Percentiles rank a stretch among this genome's conserved stretches.
Evolutionary conservation across 345 rosid genomes (phyloP).

Genomic region (Physaria fendleri): DNA sequence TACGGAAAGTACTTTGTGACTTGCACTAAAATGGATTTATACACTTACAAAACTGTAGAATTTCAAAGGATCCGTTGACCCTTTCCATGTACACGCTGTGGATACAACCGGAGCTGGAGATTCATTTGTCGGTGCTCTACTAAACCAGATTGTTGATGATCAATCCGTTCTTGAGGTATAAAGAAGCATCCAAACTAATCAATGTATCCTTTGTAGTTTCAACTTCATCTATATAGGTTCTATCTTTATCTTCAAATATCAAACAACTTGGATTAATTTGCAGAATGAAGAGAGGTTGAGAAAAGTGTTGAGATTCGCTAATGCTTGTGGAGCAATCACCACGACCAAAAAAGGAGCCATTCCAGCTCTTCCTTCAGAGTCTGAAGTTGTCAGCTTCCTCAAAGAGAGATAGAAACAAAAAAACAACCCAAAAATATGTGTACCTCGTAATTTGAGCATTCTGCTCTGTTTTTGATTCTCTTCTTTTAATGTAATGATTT

Average conservation of each 20-base stretch:
- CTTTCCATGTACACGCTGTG: constrained; percentile 72
- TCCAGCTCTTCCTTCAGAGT: constrained; percentile 75
- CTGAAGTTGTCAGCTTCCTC: constrained; percentile 48
- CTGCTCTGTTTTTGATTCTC: constrained; percentile 13
- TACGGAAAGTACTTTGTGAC: constrained; percentile 2
- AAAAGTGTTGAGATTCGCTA: constrained; percentile 65
- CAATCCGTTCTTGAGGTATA: constrained; percentile 65
- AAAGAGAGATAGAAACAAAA: constrained; percentile 26
- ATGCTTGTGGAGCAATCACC: constrained; percentile 98
- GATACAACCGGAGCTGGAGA: constrained; percentile 99
- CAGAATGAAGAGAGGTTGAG: constrained; percentile 79
- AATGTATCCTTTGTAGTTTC: too few relatives aligned
- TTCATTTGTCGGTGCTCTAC: constrained; percentile 82
- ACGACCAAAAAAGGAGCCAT: constrained; percentile 98
- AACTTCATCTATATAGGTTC: too few relatives aligned
- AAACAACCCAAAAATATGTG: not conserved
- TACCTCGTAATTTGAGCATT: constrained; percentile 16
- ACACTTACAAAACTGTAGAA: constrained; percentile 31
- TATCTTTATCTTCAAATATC: not conserved
- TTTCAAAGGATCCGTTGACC: constrained; percentile 74
- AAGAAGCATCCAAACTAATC: too few relatives aligned
- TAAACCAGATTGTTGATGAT: constrained; percentile 71
- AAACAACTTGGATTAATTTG: not conserved
- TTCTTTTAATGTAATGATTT: constrained; percentile 20
- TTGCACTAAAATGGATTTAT: not conserved